Evolutionary conservation across 129 eudicot genomes (phyloP).

Genomic region (Ambrosia trifida): DNA sequence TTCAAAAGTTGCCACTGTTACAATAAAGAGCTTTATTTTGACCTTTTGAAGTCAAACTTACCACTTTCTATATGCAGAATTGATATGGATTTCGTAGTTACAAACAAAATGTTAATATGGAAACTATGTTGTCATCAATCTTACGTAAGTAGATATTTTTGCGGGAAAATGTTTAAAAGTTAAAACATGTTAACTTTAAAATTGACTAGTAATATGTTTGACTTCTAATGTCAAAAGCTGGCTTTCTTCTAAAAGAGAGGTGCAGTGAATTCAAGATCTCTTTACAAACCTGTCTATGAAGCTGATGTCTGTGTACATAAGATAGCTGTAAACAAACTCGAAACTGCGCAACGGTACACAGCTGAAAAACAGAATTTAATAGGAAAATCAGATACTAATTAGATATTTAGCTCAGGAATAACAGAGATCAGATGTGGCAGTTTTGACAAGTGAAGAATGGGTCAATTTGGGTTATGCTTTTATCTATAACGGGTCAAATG

Average conservation of each 20-base stretch:
- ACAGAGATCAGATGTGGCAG: not conserved
- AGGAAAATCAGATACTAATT: slow-evolving; percentile 22
- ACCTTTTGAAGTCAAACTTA: not conserved
- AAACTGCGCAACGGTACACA: slow-evolving; percentile 76
- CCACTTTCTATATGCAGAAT: not conserved
- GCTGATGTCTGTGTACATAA: slow-evolving; percentile 83
- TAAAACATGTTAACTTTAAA: not conserved
- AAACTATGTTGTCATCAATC: not conserved
- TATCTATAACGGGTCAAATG: not conserved
- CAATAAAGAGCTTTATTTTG: not conserved
- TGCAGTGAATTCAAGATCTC: slow-evolving; percentile 10
- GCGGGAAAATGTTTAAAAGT: not conserved
- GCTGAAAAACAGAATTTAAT: slow-evolving; percentile 43
- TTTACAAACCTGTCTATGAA: slow-evolving; percentile 76
- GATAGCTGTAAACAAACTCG: slow-evolving; percentile 80
- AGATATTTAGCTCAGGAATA: slow-evolving; percentile 17
- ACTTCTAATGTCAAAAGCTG: not conserved
- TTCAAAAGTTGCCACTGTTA: not conserved
- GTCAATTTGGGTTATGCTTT: not conserved
- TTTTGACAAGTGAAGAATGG: not conserved
- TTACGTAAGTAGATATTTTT: not conserved
- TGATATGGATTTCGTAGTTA: not conserved
- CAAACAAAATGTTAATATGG: not conserved
- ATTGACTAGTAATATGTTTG: not conserved
- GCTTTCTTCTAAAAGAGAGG: not conserved